Evolutionary conservation across 2,329 filamentous ascomycete species (phyloP), one percentile per base, ranked within the genome.

Genomic region (Sclerotinia sclerotiorum): DNA sequence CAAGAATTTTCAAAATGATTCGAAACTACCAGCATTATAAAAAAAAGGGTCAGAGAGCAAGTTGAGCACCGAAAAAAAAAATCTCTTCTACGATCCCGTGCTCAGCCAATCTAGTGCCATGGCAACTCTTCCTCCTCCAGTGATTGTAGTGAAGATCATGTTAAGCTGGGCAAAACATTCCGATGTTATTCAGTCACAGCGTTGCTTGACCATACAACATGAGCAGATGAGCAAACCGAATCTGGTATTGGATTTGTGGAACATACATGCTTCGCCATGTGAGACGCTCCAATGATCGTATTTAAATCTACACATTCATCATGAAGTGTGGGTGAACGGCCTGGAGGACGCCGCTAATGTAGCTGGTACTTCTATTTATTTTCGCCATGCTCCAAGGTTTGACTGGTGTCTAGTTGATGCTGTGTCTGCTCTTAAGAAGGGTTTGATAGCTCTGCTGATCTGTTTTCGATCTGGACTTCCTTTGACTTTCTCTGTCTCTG

Each of bases 81-180:
- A 35, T 6, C 15, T 62, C 58, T 39, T 51, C 46, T 7, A 62
- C 46, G 19, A 27, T 6, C 13, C 46, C 29, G 46, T 35, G 58
- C 46, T 62, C 29, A 27, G 57, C n/a, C 44, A 35, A 35, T 42
- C 35, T 58, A 65, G 51, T 46, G 51, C n/a, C 52, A 65, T 56
- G 63, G 39, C 52, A 65, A 13, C n/a, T 58, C 54, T 65, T 48
- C 52, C 52, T 24, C 29, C 39, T 44, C 44, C 39, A 58, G 63
- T 55, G 27, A n/a, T 24, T 56, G 19, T 1, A 65, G 27, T 46
- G 63, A 39, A 44, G 49, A 65, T 65, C 63, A 35, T 32, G 3
- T 24, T 27, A 48, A 48, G 21, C 57, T 55, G 63, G 63, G 19
- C 51, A 65, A 65, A 65, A 57, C 48, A 55, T 64, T n/a, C 21